A percentile compares a stretch with the other conserved stretches of the same genome.
These are phyloP conservation scores for Colletotrichum tabaci DNA, from an alignment of 2,329 filamentous ascomycete genomes.

Conservation along the genomic window DNA sequence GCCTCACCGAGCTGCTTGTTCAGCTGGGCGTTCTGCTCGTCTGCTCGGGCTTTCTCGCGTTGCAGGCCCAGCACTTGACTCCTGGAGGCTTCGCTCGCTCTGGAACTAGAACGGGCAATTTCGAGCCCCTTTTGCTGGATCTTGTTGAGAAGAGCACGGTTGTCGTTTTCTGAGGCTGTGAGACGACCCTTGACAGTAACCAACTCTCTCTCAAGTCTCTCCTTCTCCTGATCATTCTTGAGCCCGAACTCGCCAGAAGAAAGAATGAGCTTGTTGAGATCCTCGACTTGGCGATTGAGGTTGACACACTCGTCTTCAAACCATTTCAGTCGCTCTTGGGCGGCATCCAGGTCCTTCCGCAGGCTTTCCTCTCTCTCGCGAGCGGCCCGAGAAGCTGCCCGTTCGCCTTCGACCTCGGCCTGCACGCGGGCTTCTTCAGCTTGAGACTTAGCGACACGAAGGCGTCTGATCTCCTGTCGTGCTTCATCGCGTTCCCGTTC, in stretches of 20 bases:
- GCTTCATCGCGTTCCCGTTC: constrained; percentile 93
- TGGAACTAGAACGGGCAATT: constrained; percentile 90
- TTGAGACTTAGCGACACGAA: constrained; percentile 87
- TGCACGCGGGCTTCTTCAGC: constrained; percentile 89
- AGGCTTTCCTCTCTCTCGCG: constrained; percentile 85
- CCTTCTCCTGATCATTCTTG: constrained; percentile 94
- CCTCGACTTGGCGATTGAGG: constrained; percentile 85
- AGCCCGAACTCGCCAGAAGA: constrained; percentile 91
- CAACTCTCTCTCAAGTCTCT: constrained; percentile 91
- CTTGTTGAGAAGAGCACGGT: constrained; percentile 94
- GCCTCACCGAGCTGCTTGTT: constrained; percentile 88
- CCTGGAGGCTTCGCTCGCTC: constrained; percentile 86
- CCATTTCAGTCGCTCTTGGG: constrained; percentile 81
- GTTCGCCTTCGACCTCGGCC: constrained; percentile 85
- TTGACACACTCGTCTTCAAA: constrained; percentile 84
- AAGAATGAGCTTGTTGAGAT: constrained; percentile 87
- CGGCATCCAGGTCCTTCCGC: constrained; percentile 84
- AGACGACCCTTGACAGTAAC: constrained; percentile 92
- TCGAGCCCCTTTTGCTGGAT: constrained; percentile 97
- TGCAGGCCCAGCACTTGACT: constrained; percentile 83
- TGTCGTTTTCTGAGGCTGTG: constrained; percentile 95
- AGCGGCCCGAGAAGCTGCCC: constrained; percentile 82
- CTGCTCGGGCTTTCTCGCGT: constrained; percentile 84
- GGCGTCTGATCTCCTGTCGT: constrained; percentile 84
- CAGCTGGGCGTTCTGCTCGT: constrained; percentile 86